Percentiles rank a stretch among this genome's conserved stretches.
phyloP scores from a whole-genome alignment of 352 stramenopile genomes.

The Pythium guiyangense region DNA sequence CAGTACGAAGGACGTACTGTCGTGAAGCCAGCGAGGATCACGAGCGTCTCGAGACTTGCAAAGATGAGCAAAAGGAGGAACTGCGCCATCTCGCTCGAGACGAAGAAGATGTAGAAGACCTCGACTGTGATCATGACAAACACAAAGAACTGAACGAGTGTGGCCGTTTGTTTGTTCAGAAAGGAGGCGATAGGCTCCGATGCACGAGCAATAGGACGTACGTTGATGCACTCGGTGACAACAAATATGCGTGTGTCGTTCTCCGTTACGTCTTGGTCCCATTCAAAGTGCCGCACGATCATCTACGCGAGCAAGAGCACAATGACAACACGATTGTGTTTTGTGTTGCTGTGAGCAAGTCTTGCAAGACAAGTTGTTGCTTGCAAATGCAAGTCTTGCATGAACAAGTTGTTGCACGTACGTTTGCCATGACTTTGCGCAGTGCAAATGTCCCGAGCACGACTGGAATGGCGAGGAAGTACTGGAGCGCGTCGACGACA shows the following conservation, averaged over 20 bases:
- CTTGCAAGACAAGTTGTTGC: neutral
- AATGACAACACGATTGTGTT: neutral
- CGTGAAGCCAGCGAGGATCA: conserved; percentile 61
- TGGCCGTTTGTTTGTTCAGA: neutral
- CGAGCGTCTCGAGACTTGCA: conserved; percentile 54
- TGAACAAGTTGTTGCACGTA: conserved; percentile 13
- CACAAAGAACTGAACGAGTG: conserved; percentile 38
- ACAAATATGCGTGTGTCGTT: conserved; percentile 77
- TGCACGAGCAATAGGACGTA: conserved; percentile 4
- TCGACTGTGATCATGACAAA: conserved; percentile 75
- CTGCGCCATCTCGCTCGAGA: conserved; percentile 47
- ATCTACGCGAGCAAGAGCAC: conserved; percentile 26
- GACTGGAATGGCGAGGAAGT: conserved; percentile 56
- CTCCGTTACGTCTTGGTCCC: conserved; percentile 58
- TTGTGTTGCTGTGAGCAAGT: neutral
- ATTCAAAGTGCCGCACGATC: conserved; percentile 71
- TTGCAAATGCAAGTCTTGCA: neutral
- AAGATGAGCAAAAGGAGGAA: conserved; percentile 69
- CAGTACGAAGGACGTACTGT: conserved; percentile 32
- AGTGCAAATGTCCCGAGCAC: conserved; percentile 70
- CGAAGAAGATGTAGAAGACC: conserved; percentile 84
- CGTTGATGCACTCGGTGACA: conserved; percentile 69
- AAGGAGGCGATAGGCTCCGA: neutral
- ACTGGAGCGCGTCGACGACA: conserved; percentile 46
- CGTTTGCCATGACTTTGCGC: conserved; percentile 77